Evolutionary conservation across 768 basidiomycete genomes (phyloP).

Genomic region (Xerocomellus chrysenteron): DNA sequence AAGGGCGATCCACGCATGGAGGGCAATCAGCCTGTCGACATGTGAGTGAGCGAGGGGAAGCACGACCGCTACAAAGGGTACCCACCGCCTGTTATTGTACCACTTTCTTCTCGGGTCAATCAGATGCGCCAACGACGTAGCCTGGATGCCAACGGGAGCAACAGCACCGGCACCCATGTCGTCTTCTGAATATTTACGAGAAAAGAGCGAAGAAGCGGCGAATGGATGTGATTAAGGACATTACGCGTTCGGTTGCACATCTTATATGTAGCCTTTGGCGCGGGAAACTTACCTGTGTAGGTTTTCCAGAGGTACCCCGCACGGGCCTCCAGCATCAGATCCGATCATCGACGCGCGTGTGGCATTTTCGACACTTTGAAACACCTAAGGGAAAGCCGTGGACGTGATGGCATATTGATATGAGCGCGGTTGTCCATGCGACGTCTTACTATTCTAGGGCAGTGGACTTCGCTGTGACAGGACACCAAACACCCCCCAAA

Average conservation of each 20-base stretch:
- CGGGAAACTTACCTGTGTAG: not conserved
- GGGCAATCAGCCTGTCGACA: slow-evolving; percentile 48
- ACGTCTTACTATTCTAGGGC: too few relatives aligned
- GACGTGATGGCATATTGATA: too few relatives aligned
- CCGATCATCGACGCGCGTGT: not conserved
- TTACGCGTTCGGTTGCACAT: not conserved
- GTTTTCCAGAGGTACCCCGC: slow-evolving; percentile 21
- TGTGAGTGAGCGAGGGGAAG: not conserved
- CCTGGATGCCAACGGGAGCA: slow-evolving; percentile 26
- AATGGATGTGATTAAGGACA: slow-evolving; percentile 22
- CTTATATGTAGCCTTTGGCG: slow-evolving; percentile 7
- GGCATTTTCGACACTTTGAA: not conserved
- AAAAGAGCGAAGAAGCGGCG: not conserved
- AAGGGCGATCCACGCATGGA: slow-evolving; percentile 70
- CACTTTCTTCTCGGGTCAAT: slow-evolving; percentile 67
- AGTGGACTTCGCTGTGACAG: too few relatives aligned
- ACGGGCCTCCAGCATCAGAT: not conserved
- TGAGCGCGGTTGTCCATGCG: too few relatives aligned
- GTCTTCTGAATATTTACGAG: not conserved
- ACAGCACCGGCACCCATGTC: slow-evolving; percentile 57
- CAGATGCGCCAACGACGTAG: slow-evolving; percentile 49
- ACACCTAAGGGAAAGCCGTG: not conserved
- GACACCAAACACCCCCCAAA: too few relatives aligned
- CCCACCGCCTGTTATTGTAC: slow-evolving; percentile 76
- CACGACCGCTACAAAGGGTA: not conserved